Base-by-base conservation (phyloP, 2,329 filamentous ascomycete genomes). In the Coleophoma eucalyptorum region DNA sequence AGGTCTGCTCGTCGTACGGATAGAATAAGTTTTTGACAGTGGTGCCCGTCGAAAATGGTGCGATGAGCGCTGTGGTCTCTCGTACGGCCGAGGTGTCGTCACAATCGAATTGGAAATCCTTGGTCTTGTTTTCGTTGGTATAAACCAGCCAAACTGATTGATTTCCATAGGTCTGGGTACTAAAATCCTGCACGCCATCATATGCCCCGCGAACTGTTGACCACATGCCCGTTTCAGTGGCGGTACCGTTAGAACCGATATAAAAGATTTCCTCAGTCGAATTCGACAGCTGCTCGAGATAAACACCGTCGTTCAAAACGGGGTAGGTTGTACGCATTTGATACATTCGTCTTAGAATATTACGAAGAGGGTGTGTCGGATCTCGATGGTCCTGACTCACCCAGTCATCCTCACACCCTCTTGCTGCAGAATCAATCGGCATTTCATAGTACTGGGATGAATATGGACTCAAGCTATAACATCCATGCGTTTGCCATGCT, bases 401-500 rank as follows among this genome's bases (percentile, higher is more conserved):
- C 4, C 66, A 65, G 37, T 80, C 75, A 53, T 86, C 81, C 40
- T 78, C 58, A 57, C 83, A 86, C 3, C 80, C 83, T 34, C 69
- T 56, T 72, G 72, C 65, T 2, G 78, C 75, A 51, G 73, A 71
- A 44, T 79, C 75, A 43, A 83, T 67, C 0, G 81, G 81, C 70
- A 80, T 80, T 5, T 81, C 61, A 56, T 74, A 77, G 59, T 84
- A 82, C 54, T 83, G 78, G 2, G 72, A 73, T 31, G 76, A 76
- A 6, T 26, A 26, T 26, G 26, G 26, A 16, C 73, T 71, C 3
- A 84, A 69, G 11, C 69, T 69, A 66, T 84, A 86, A 61, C 83
- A 86, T 4, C 83, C 83, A 58, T 86, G 83, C 34, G 75, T 72
- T 58, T 83, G 78, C 83, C 83, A 86, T 2, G 82, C 82, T 2